Percentiles rank a stretch among this genome's conserved stretches.
phyloP scores from a whole-genome alignment of 352 stramenopile species.

The Globisporangium polare region DNA sequence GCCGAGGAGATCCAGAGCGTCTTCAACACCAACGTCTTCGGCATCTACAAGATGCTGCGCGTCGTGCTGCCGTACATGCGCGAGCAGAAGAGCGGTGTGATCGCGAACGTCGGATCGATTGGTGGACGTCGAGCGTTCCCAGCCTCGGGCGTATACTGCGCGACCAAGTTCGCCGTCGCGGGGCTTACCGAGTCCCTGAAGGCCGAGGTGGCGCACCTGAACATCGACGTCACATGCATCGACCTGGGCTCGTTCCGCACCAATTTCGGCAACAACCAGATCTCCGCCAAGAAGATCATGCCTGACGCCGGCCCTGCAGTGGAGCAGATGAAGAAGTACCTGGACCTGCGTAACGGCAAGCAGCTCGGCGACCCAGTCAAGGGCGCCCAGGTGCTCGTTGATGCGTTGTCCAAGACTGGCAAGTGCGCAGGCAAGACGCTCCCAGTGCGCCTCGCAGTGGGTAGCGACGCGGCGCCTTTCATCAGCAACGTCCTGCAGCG shows the following conservation, averaged over 20 bases:
- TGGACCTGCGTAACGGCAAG: background rate
- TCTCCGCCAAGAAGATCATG: constrained; percentile 16
- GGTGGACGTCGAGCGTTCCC: too few relatives aligned
- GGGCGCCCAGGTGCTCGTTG: constrained; percentile 10
- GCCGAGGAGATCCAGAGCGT: too few relatives aligned
- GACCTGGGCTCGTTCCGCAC: too few relatives aligned
- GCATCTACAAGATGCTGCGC: background rate
- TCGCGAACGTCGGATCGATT: too few relatives aligned
- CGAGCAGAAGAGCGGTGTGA: too few relatives aligned
- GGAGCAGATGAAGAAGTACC: constrained; percentile 19
- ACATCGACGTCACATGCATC: too few relatives aligned
- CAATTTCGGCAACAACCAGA: too few relatives aligned
- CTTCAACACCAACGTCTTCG: constrained; percentile 6
- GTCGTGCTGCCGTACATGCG: too few relatives aligned
- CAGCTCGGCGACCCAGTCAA: constrained; percentile 13
- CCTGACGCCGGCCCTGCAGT: constrained; percentile 21
- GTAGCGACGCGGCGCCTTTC: background rate
- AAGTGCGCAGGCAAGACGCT: constrained; percentile 4
- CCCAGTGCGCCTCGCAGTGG: constrained; percentile 7
- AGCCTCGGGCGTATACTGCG: too few relatives aligned
- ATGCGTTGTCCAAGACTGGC: constrained; percentile 17
- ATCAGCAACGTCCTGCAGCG: constrained; percentile 1
- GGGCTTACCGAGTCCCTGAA: too few relatives aligned
- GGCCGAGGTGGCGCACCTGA: too few relatives aligned
- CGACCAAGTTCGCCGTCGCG: too few relatives aligned